Conservation (phyloP, 345 rosid species). For the Cardamine chenopodiifolia region DNA sequence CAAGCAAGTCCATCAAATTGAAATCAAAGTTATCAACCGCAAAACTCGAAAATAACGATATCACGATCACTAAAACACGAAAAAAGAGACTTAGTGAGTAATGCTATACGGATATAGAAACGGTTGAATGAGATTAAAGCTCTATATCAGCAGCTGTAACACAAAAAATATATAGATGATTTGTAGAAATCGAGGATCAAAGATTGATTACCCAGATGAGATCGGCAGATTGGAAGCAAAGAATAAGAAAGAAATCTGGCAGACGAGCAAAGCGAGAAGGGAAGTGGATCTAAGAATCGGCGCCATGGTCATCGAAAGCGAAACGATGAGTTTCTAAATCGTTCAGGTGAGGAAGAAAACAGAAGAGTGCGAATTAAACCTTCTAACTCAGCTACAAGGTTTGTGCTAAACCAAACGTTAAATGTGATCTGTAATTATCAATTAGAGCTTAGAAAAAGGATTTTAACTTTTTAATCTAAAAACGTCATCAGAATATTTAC, state of each 20-base stretch:
- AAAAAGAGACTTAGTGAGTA: background rate
- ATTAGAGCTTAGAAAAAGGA: background rate
- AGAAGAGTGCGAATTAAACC: background rate
- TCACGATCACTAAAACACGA: background rate
- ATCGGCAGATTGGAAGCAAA: slow-evolving; percentile 45
- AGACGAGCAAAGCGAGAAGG: slow-evolving; percentile 35
- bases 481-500: too few relatives aligned
- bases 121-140: background rate
- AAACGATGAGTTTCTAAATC: slow-evolving; percentile 28
- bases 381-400: background rate
- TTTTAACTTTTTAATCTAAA: background rate
- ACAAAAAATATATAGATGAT: background rate
- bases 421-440: background rate
- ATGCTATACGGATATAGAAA: background rate
- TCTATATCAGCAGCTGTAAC: background rate
- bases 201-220: slow-evolving; percentile 51
- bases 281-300: slow-evolving; percentile 49
- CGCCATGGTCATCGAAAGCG: slow-evolving; percentile 46
- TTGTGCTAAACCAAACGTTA: background rate
- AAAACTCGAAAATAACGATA: slow-evolving; percentile 1
- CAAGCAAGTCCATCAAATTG: slow-evolving; percentile 4
- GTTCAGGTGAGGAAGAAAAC: background rate
- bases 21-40: slow-evolving; percentile 5
- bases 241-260: slow-evolving; percentile 42
- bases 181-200: slow-evolving; percentile 4